Percentiles rank a stretch among this genome's conserved stretches.
phyloP scores from a whole-genome alignment of 2,329 filamentous ascomycete species.

The Trichoderma arundinaceum region DNA sequence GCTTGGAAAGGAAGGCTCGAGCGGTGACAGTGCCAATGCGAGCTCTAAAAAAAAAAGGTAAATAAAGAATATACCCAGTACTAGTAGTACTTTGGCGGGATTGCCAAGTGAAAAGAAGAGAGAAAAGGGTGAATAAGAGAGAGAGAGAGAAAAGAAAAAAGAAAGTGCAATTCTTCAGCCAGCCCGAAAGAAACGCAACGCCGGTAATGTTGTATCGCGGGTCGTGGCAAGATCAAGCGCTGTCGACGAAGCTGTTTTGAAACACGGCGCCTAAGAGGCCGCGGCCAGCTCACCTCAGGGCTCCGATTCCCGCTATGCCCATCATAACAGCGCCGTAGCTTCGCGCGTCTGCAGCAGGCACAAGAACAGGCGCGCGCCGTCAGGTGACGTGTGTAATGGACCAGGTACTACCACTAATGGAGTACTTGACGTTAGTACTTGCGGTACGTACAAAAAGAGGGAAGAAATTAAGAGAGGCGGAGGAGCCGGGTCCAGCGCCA shows the following conservation, averaged over 20 bases:
- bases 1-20: conserved; percentile 15
- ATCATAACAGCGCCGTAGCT: neutral
- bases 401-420: too few species aligned
- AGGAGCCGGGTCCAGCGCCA: too few species aligned
- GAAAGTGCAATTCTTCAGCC: neutral
- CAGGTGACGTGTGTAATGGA: conserved; percentile 37
- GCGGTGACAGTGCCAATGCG: conserved; percentile 15
- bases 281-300: neutral
- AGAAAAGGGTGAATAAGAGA: neutral
- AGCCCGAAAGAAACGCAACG: neutral
- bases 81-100: neutral
- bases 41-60: neutral
- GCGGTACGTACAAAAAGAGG: too few species aligned
- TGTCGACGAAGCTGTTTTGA: too few species aligned
- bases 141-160: neutral
- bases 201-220: neutral
- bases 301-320: neutral
- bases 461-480: too few species aligned
- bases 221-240: too few species aligned
- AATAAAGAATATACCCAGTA: neutral
- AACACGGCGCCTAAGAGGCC: neutral
- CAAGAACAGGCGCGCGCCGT: conserved; percentile 37
- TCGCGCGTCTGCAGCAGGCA: conserved; percentile 11
- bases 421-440: too few species aligned
- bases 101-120: too few species aligned